Base-by-base conservation (phyloP, 2,329 filamentous ascomycete species). In the Immersiporthe knoxdaviesiana region DNA sequence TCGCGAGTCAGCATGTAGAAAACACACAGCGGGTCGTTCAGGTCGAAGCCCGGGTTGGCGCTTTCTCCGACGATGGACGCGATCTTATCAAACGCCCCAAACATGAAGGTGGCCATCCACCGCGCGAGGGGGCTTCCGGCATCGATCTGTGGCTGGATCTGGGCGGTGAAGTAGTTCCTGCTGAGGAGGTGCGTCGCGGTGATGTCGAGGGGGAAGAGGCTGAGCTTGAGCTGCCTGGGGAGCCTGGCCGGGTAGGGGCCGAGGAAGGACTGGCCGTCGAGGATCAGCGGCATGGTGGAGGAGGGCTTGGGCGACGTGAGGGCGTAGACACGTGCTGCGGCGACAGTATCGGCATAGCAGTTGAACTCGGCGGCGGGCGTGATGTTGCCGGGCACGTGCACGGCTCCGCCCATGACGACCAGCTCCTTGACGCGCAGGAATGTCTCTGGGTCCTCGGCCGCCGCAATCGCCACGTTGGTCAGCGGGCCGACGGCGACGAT, bases 361-460 rank as follows among this genome's bases (percentile, higher is more conserved):
- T 99, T 99, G 87, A 99, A 99, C 79, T 99, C 96, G 72, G 92
- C 93, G 16, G 91, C 88, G 1, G 96, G 95, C 60, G 89, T 90
- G 76, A 92, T 89, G 79, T 99, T 99, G 74, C 96, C 96, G 64
- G 90, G 86, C 59, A 89, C 82, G 70, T 92, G 85, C 66, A 99
- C 87, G 32, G 92, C 90, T 70, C 96, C 96, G 70, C 95, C 96
- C 96, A 99, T 99, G 61, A 97, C 92, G 4, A 97, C 91, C 3
- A 99, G 87, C 79, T 98, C 94, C 79, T 97, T 97, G 63, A 90
- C 92, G 58, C 90, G 89, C 67, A 99, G 84, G 79, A 99, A 97
- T 0, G 94, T 91, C 79, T 95, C 93, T 0, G 94, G 91, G 74
- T 98, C 95, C 75, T 93, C 89, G 18, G 93, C 90, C 2, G 96